These are phyloP conservation scores for Myochromella boudieri DNA, from an alignment of 768 basidiomycete species.

Conservation along the genomic window DNA sequence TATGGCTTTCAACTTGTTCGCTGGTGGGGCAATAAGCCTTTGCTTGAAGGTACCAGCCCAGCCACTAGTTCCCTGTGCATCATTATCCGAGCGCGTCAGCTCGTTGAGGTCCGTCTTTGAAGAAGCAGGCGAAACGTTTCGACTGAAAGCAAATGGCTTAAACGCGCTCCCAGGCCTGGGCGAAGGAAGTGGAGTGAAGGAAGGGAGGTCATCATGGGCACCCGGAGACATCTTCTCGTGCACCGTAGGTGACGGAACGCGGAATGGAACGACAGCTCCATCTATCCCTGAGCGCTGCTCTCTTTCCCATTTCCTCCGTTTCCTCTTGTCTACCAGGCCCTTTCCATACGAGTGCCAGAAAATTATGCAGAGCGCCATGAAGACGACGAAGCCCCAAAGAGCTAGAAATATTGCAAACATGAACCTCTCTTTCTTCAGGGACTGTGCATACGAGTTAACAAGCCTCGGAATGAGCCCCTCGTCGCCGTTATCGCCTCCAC, in stretches of 20 bases:
- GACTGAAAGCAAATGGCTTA: conserved; percentile 34
- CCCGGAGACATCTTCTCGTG: conserved; percentile 19
- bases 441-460: conserved; percentile 67
- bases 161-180: conserved; percentile 32
- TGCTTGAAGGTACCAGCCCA: conserved; percentile 12
- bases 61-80: conserved; percentile 16
- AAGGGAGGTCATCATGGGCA: conserved; percentile 30
- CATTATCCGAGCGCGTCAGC: conserved; percentile 32
- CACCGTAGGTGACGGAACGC: conserved; percentile 8
- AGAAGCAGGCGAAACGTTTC: conserved; percentile 20
- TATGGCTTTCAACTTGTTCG: conserved; percentile 46
- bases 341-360: conserved; percentile 71
- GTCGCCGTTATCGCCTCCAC: conserved; percentile 48
- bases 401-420: conserved; percentile 84
- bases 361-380: conserved; percentile 73
- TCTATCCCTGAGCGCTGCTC: conserved; percentile 52
- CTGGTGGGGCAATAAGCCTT: conserved; percentile 20
- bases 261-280: conserved; percentile 39
- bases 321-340: conserved; percentile 43
- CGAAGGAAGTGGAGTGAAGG: conserved; percentile 53
- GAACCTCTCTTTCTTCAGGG: conserved; percentile 77
- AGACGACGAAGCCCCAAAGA: conserved; percentile 80
- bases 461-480: conserved; percentile 71
- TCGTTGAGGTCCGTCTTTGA: conserved; percentile 45
- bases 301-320: conserved; percentile 47